Percentiles rank a stretch among this genome's conserved stretches.
Evolutionary conservation across 2,329 filamentous ascomycete genomes (phyloP).

Genomic region (Xylariales sp.): DNA sequence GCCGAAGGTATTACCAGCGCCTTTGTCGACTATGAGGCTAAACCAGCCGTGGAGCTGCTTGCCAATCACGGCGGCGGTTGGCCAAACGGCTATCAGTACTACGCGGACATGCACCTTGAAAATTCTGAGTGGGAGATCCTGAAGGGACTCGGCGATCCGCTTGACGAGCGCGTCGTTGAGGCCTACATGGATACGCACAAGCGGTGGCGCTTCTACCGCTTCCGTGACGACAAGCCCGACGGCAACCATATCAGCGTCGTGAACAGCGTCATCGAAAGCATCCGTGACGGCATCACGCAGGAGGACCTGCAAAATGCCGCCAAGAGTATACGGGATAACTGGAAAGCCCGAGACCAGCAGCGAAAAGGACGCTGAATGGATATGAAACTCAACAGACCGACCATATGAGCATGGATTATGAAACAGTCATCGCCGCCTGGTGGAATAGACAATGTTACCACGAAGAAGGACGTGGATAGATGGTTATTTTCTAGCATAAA

Average conservation of each 20-base stretch:
- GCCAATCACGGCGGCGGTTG: constrained; percentile 72
- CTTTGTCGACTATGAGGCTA: constrained; percentile 81
- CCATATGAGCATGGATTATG: not conserved
- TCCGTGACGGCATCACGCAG: constrained; percentile 85
- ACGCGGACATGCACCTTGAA: constrained; percentile 75
- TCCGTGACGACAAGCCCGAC: constrained; percentile 91
- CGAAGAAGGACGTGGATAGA: not conserved
- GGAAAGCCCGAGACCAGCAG: constrained; percentile 72
- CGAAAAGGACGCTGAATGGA: constrained; percentile 34
- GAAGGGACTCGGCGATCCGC: constrained; percentile 76
- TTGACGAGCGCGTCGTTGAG: constrained; percentile 91
- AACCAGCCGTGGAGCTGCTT: constrained; percentile 78
- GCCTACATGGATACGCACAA: constrained; percentile 81
- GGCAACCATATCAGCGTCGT: constrained; percentile 91
- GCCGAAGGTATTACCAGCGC: constrained; percentile 72
- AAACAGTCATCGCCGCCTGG: not conserved
- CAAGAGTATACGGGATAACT: constrained; percentile 78
- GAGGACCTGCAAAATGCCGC: constrained; percentile 80
- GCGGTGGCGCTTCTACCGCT: constrained; percentile 87
- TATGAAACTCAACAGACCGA: not conserved
- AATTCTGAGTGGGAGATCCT: constrained; percentile 85
- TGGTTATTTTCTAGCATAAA: constrained; percentile 11
- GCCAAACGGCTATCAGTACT: constrained; percentile 69
- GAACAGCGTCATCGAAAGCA: constrained; percentile 87
- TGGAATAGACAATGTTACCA: not conserved